Conservation (phyloP, 352 stramenopile species). For the Salisapilia sapeloensis region DNA sequence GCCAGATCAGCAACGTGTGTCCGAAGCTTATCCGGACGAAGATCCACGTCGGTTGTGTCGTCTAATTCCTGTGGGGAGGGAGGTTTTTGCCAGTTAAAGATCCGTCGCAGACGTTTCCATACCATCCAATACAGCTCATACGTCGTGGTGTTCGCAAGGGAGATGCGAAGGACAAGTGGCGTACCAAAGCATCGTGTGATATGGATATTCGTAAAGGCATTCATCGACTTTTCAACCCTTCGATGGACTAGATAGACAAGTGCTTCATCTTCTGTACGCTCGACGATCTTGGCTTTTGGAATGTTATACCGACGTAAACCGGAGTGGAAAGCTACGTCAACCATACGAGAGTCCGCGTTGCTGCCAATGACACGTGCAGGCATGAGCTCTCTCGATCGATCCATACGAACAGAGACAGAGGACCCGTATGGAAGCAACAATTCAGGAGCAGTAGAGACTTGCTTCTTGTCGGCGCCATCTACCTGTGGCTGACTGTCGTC, state of each 20-base stretch:
- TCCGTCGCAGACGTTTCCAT: conserved; percentile 58
- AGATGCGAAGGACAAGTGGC: conserved; percentile 55
- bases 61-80: conserved; percentile 14
- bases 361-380: conserved; percentile 53
- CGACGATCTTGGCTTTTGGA: conserved; percentile 29
- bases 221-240: conserved; percentile 59
- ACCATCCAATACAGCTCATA: conserved; percentile 67
- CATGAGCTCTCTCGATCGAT: too few relatives aligned
- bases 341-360: conserved; percentile 23
- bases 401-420: too few relatives aligned
- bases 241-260: conserved; percentile 75
- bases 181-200: conserved; percentile 66
- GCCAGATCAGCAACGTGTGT: conserved; percentile 38
- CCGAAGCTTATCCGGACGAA: conserved; percentile 6
- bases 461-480: conserved; percentile 46
- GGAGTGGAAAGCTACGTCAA: conserved; percentile 51
- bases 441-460: too few relatives aligned
- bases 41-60: conserved; percentile 3
- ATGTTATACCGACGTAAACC: conserved; percentile 45
- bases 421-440: too few relatives aligned
- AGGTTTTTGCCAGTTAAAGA: conserved; percentile 69
- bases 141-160: conserved; percentile 29
- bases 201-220: conserved; percentile 67
- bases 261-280: conserved; percentile 24
- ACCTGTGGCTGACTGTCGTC: too few relatives aligned